Base-by-base conservation (phyloP, 139 green algal genomes). In the Nannochloris sp. region DNA sequence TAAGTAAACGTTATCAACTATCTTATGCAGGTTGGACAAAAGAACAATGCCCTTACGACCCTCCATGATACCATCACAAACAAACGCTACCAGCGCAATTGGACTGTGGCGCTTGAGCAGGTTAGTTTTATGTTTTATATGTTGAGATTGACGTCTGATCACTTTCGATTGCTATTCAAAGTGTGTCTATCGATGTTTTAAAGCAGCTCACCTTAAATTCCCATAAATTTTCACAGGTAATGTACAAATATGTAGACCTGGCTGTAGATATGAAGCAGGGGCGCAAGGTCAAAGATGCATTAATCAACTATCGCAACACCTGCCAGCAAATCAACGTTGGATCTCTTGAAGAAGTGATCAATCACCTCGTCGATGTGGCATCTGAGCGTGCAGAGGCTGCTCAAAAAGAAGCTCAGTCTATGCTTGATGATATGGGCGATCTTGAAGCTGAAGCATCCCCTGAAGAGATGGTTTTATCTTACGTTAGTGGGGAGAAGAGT, bases 291-390 rank as follows among this genome's bases (percentile, higher is more conserved):
- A 99, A 99, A 85, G 95, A 99, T 67, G 95, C 90, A 9, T 83
- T 99, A 48, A 95, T 97, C 65, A 92, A 97, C 81, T 99, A 98
- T 77, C 79, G 95, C 23, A 98, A 98, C 72, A 85, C 95, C 34
- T 97, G 90, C 71, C 95, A 99, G 79, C 79, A 87, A 25, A 86
- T 85, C 19, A 99, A 98, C 71, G 92, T 99, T 51, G 77, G 70
- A 42, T 96, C 85, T 25, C 83, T 99, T 29, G 93, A 98, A 74
- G 89, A 97, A 63, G 92, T 99, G 32, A 96, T 99, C 68, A 97
- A 96, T 76, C 85, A 97, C 69, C 95, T 97, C 73, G 76, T 99
- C 47, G 88, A 97, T 67, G 83, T 87, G 42, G 87, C 94, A 1
- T 91, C 77, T 9, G 83, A 92, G 42, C 87, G 84, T 38, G 94